A percentile compares a stretch with the other conserved stretches of the same genome.
phyloP scores from a whole-genome alignment of 169 alveolate genomes.

The Babesia bigemina region DNA sequence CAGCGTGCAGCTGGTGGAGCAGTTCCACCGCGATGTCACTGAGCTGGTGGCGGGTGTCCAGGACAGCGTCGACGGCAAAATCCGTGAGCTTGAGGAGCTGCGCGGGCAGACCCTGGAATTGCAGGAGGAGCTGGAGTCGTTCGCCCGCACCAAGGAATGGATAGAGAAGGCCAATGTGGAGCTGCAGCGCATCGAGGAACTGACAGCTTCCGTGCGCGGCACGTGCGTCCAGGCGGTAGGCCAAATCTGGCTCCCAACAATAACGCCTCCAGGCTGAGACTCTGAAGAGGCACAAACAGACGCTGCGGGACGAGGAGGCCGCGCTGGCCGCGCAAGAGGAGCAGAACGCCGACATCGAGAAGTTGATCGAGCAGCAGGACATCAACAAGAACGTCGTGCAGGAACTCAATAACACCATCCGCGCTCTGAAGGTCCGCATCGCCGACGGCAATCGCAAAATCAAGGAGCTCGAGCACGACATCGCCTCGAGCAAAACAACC shows the following conservation, averaged over 20 bases:
- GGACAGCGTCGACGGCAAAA: slow-evolving; percentile 43
- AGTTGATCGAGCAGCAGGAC: slow-evolving; percentile 23
- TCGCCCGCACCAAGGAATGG: slow-evolving; percentile 51
- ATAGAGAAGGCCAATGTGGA: slow-evolving; percentile 29
- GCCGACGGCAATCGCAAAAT: slow-evolving; percentile 26
- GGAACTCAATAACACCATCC: slow-evolving; percentile 10
- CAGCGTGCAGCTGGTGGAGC: slow-evolving; percentile 46
- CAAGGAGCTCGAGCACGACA: slow-evolving; percentile 32
- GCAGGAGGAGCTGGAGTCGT: slow-evolving; percentile 51
- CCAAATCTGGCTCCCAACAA: background rate
- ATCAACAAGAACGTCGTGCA: slow-evolving; percentile 21
- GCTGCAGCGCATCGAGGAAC: slow-evolving; percentile 33
- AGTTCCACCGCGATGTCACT: slow-evolving; percentile 14
- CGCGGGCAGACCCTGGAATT: slow-evolving; percentile 28
- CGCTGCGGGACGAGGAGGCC: slow-evolving; percentile 28
- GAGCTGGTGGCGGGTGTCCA: slow-evolving; percentile 14
- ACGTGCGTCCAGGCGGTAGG: slow-evolving; percentile 30
- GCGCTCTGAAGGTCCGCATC: slow-evolving; percentile 13
- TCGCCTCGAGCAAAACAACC: slow-evolving; percentile 9
- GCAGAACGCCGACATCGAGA: slow-evolving; percentile 45
- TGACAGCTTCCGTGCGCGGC: slow-evolving; percentile 26
- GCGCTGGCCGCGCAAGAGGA: slow-evolving; percentile 29
- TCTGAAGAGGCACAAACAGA: slow-evolving; percentile 24
- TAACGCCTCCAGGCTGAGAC: slow-evolving; percentile 20
- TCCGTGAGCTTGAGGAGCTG: slow-evolving; percentile 27